Evolutionary conservation across 192 early-diverging fungal genomes (phyloP).

Genomic region (Backusella psychrophila): DNA sequence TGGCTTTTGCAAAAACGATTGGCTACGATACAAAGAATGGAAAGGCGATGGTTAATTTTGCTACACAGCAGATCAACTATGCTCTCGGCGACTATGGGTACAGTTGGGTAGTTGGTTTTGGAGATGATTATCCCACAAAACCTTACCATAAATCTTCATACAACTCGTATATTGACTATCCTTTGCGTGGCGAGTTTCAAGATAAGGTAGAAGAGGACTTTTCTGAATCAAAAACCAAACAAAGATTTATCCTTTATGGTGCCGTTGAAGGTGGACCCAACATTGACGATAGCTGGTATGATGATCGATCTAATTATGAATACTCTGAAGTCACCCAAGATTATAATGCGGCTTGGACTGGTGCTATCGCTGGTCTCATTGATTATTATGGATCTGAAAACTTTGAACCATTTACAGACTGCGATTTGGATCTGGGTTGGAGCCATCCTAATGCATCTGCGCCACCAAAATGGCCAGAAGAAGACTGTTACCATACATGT

Average conservation of each 20-base stretch:
- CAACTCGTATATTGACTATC: conserved; percentile 54
- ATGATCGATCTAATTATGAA: conserved; percentile 48
- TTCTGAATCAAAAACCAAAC: conserved; percentile 32
- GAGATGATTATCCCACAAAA: conserved; percentile 39
- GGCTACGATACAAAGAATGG: conserved; percentile 22
- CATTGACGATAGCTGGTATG: conserved; percentile 49
- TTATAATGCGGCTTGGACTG: conserved; percentile 39
- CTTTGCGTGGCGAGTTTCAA: conserved; percentile 45
- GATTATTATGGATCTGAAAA: conserved; percentile 34
- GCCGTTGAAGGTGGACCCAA: conserved; percentile 57
- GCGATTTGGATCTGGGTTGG: conserved; percentile 37
- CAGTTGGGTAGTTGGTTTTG: conserved; percentile 53
- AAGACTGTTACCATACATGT: conserved; percentile 43
- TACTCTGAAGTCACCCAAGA: conserved; percentile 52
- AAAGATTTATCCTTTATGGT: conserved; percentile 55
- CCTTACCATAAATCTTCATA: conserved; percentile 55
- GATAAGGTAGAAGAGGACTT: conserved; percentile 48
- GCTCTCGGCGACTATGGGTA: conserved; percentile 51
- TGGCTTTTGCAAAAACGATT: conserved; percentile 40
- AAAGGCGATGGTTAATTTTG: conserved; percentile 33
- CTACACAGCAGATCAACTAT: conserved; percentile 53
- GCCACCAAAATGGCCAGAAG: conserved; percentile 32
- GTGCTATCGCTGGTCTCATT: conserved; percentile 38
- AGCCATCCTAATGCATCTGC: conserved; percentile 34
- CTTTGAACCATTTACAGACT: conserved; percentile 39